Evolutionary conservation across 169 alveolate species (phyloP).

Genomic region (Plasmodium sp.): DNA sequence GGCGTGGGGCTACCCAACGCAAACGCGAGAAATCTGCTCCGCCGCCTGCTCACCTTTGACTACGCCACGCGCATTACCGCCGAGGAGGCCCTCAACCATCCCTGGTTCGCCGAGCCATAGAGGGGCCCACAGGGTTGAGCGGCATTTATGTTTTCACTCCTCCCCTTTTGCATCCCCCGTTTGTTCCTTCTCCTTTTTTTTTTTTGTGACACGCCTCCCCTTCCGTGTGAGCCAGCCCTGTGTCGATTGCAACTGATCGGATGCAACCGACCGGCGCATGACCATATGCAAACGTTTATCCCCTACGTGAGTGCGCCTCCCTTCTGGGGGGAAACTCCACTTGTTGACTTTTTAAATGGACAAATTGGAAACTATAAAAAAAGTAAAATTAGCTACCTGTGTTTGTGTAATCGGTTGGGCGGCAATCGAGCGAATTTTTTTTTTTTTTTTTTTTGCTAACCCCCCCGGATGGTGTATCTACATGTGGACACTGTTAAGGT

Average conservation of each 20-base stretch:
- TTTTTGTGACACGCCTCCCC: not conserved
- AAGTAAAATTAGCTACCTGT: no score
- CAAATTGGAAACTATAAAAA: not conserved
- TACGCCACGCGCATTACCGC: constrained; percentile 85
- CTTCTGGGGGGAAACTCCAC: not conserved
- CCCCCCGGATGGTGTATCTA: not conserved
- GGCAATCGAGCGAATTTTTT: not conserved
- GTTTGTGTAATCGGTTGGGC: not conserved
- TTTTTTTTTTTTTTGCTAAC: not conserved
- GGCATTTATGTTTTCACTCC: not conserved
- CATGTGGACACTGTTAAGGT: not conserved
- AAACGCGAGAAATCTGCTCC: constrained; percentile 84
- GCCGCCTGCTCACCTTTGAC: constrained; percentile 81
- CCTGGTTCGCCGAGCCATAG: constrained; percentile 76
- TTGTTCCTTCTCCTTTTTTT: not conserved
- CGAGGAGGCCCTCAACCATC: constrained; percentile 85
- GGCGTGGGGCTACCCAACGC: constrained; percentile 62
- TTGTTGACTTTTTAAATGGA: not conserved
- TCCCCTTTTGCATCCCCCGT: not conserved
- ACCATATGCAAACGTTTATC: no score
- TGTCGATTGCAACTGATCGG: not conserved
- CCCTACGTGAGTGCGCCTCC: not conserved
- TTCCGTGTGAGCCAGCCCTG: not conserved
- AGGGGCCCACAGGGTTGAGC: not conserved
- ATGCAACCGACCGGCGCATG: not conserved